These are phyloP conservation scores for Amniculicola lignicola DNA, from an alignment of 495 filamentous ascomycete species.

Conservation along the genomic window DNA sequence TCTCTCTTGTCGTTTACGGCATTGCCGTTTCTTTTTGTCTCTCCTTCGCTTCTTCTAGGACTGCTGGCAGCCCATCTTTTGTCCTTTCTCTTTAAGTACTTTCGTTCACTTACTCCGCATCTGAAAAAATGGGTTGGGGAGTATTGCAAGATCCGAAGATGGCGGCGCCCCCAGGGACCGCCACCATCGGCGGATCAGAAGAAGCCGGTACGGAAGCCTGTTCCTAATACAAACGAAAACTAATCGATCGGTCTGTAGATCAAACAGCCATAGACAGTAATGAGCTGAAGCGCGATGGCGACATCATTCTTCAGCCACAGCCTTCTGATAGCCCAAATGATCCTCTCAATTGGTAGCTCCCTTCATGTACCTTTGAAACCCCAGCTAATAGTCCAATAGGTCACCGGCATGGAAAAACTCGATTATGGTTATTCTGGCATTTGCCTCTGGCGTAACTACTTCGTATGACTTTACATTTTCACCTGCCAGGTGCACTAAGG, in stretches of 20 bases:
- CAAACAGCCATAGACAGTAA: constrained; percentile 3
- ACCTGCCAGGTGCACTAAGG: not conserved
- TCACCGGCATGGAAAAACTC: constrained; percentile 29
- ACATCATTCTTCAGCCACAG: constrained; percentile 86
- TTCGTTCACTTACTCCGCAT: not conserved
- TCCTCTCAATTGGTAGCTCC: constrained; percentile 79
- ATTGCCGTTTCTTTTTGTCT: not conserved
- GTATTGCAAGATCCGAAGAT: constrained; percentile 24
- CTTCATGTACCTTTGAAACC: not conserved
- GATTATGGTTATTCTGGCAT: constrained; percentile 30
- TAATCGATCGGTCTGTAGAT: not conserved
- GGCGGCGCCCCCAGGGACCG: constrained; percentile 28
- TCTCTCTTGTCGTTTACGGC: not conserved
- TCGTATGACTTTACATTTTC: constrained; percentile 5
- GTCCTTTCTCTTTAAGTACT: not conserved
- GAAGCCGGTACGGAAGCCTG: not conserved
- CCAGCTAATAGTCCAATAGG: not conserved
- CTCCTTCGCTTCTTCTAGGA: not conserved
- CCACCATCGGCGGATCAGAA: constrained; percentile 21
- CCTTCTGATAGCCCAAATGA: constrained; percentile 88
- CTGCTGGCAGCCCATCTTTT: constrained; percentile 24
- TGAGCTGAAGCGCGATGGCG: constrained; percentile 56
- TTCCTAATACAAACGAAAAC: not conserved
- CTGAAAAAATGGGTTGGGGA: constrained; percentile 25
- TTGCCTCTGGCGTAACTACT: constrained; percentile 30